Evolutionary conservation across 805 yeast genomes (phyloP).

Genomic region (Nadsonia fulvescens): DNA sequence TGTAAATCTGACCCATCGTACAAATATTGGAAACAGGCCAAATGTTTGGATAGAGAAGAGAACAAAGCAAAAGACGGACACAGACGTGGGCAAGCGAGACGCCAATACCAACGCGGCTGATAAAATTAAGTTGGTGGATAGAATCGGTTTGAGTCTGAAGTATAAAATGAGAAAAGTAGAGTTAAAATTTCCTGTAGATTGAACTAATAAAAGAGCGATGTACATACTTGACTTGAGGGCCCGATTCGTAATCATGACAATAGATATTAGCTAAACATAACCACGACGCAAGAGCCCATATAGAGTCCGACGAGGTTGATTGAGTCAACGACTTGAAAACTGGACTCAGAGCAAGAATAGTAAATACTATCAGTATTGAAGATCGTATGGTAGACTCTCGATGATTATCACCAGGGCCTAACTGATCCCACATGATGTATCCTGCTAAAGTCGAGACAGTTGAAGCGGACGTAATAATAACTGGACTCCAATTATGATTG

Average conservation of each 20-base stretch:
- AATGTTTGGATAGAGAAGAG: conserved; percentile 53
- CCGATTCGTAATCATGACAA: conserved; percentile 49
- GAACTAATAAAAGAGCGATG: too few species aligned
- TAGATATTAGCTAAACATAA: conserved; percentile 50
- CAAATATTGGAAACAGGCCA: conserved; percentile 57
- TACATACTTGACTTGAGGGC: conserved; percentile 19
- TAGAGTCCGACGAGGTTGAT: conserved; percentile 83
- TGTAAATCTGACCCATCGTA: conserved; percentile 34
- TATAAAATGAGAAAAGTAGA: conserved; percentile 11
- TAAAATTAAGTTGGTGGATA: conserved; percentile 68
- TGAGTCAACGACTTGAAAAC: conserved; percentile 74
- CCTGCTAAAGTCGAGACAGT: conserved; percentile 16
- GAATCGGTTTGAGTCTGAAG: conserved; percentile 23
- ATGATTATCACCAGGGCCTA: conserved; percentile 3
- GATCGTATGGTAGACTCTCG: conserved; percentile 33
- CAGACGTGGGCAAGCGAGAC: conserved; percentile 59
- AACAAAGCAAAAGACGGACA: conserved; percentile 70
- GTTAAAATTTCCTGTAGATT: conserved; percentile 7
- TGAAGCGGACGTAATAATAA: conserved; percentile 14
- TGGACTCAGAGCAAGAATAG: conserved; percentile 68
- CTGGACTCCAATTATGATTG: conserved; percentile 15
- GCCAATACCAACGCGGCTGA: conserved; percentile 82
- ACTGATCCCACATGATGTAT: conserved; percentile 12
- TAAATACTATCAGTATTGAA: conserved; percentile 46
- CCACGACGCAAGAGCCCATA: conserved; percentile 83